Percentiles rank a stretch among this genome's conserved stretches.
These are phyloP conservation scores for Bipolaris zeicola DNA, from an alignment of 2,329 filamentous ascomycete species.

Conservation along the genomic window DNA sequence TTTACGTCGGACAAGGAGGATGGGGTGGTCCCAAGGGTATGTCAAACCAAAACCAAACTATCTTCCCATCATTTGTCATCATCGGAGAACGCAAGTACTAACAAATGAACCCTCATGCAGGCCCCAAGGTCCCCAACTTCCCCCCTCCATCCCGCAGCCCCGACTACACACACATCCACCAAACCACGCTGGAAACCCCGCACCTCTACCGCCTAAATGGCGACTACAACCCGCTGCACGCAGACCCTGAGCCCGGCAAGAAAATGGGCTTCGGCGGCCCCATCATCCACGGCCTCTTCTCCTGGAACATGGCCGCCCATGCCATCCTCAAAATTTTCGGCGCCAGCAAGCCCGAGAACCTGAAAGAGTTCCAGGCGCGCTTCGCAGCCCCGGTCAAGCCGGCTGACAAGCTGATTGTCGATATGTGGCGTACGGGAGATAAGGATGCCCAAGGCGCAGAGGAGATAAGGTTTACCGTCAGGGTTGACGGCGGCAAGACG, in stretches of 20 bases:
- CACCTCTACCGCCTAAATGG: slow-evolving; percentile 72
- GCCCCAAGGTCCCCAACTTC: slow-evolving; percentile 76
- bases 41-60: slow-evolving; percentile 10
- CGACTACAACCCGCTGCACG: slow-evolving; percentile 93
- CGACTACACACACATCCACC: slow-evolving; percentile 71
- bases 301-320: slow-evolving; percentile 80
- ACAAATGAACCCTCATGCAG: slow-evolving; percentile 22
- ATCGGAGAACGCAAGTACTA: not conserved
- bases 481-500: slow-evolving; percentile 80
- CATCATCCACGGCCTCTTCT: slow-evolving; percentile 89
- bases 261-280: slow-evolving; percentile 91
- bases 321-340: slow-evolving; percentile 75
- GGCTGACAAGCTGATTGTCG: slow-evolving; percentile 78
- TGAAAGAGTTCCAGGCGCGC: slow-evolving; percentile 86
- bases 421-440: slow-evolving; percentile 79
- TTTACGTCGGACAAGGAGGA: slow-evolving; percentile 78
- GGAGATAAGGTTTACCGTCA: slow-evolving; percentile 80
- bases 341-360: slow-evolving; percentile 76
- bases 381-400: slow-evolving; percentile 86
- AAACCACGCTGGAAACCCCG: slow-evolving; percentile 74
- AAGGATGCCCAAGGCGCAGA: slow-evolving; percentile 69
- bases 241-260: slow-evolving; percentile 79
- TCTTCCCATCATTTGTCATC: too few relatives aligned
- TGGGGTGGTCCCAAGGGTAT: slow-evolving; percentile 90
- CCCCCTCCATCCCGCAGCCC: slow-evolving; percentile 75